Evolutionary conservation across 23 red algal species (phyloP).

Genomic region (Chondrus crispus): DNA sequence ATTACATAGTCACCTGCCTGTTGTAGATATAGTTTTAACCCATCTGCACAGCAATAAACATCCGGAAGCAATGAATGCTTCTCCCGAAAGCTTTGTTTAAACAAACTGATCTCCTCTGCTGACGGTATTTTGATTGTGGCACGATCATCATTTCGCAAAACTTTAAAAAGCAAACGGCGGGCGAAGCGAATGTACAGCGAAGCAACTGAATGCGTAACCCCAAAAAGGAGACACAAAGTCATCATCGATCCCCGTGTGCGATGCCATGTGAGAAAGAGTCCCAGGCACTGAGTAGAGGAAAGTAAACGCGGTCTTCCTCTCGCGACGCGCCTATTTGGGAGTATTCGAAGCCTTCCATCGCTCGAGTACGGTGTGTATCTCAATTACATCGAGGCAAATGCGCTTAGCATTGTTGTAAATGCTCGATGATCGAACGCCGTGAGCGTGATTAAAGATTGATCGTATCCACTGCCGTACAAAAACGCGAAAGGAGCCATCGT

Average conservation of each 20-base stretch:
- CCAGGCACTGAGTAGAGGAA: not conserved
- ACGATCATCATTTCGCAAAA: not conserved
- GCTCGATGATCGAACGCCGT: not conserved
- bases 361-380: not conserved
- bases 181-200: not conserved
- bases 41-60: not conserved
- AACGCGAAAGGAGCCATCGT: not conserved
- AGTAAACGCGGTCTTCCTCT: not conserved
- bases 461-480: not conserved
- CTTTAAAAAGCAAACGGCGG: not conserved
- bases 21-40: conserved; percentile 23
- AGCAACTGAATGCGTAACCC: not conserved
- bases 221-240: conserved; percentile 5
- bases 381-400: not conserved
- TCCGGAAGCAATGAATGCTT: not conserved
- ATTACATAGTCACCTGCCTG: not conserved
- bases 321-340: not conserved
- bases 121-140: not conserved
- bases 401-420: not conserved
- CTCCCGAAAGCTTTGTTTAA: not conserved
- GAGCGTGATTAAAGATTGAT: conserved; percentile 12
- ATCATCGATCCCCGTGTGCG: not conserved
- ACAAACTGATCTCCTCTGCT: not conserved
- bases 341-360: not conserved
- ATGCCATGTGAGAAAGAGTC: not conserved